Conservation (phyloP, 176 grass and related monocot species). For the Carex parvula region DNA sequence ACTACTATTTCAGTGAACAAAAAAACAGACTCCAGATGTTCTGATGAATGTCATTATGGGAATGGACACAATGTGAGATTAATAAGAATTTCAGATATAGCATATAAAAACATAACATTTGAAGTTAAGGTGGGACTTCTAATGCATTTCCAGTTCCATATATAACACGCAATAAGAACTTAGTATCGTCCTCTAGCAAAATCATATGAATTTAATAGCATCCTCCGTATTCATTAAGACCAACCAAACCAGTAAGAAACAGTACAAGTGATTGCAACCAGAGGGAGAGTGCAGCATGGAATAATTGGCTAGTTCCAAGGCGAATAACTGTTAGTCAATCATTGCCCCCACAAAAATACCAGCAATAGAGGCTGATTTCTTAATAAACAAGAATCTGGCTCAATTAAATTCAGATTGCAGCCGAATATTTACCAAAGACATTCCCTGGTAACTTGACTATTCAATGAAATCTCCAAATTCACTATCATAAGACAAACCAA, state of each 20-base stretch:
- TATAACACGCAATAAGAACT: neutral
- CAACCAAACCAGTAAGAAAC: neutral
- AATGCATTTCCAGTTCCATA: neutral
- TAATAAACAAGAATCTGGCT: neutral
- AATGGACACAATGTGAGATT: neutral
- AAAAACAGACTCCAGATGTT: neutral
- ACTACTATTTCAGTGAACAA: neutral
- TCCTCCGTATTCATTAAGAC: neutral
- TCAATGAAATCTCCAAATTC: neutral
- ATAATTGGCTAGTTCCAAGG: neutral
- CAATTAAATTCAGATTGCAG: slow-evolving; percentile 6
- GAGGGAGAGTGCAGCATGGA: neutral
- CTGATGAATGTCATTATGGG: neutral
- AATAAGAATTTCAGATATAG: neutral
- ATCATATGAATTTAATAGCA: neutral
- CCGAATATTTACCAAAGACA: slow-evolving; percentile 1
- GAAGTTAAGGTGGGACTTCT: neutral
- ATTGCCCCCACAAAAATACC: neutral
- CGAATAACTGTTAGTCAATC: neutral
- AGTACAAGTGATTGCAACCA: neutral
- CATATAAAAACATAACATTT: neutral
- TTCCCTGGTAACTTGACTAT: slow-evolving; percentile 1
- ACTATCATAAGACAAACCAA: neutral
- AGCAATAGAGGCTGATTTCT: neutral
- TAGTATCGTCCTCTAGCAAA: neutral